These are phyloP conservation scores for Tolypocladium pustulatum DNA, from an alignment of 2,329 filamentous ascomycete species.

Conservation along the genomic window DNA sequence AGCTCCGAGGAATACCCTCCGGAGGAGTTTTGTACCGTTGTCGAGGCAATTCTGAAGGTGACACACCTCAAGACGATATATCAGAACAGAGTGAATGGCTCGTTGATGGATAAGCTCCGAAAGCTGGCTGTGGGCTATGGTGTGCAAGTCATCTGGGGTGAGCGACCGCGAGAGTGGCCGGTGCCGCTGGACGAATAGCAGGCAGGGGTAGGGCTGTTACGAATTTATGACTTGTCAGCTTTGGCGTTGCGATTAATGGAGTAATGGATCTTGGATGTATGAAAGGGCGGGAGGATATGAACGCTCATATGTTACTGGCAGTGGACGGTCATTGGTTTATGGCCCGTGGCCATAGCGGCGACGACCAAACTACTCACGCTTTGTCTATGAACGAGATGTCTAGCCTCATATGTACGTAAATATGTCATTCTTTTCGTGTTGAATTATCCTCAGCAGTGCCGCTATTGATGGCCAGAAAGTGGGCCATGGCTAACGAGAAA, in stretches of 20 bases:
- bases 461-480: not conserved
- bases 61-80: slow-evolving; percentile 22
- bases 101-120: slow-evolving; percentile 17
- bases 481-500: not conserved
- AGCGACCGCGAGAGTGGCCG: slow-evolving; percentile 20
- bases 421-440: not conserved
- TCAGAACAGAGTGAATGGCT: slow-evolving; percentile 18
- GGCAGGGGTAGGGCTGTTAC: not conserved
- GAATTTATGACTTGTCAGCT: not conserved
- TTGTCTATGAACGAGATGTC: not conserved
- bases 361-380: not conserved
- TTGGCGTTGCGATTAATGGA: not conserved
- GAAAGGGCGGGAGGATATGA: not conserved
- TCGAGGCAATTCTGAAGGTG: slow-evolving; percentile 18
- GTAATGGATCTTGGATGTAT: not conserved
- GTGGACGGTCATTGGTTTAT: not conserved
- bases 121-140: slow-evolving; percentile 7
- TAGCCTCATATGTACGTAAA: not conserved
- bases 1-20: slow-evolving; percentile 17
- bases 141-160: slow-evolving; percentile 12
- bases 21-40: slow-evolving; percentile 16
- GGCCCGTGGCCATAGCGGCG: not conserved
- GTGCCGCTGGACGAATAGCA: slow-evolving; percentile 5
- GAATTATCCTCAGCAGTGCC: not conserved
- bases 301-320: not conserved